phyloP scores from a whole-genome alignment of 345 rosid species.

The Cardamine occulta region DNA sequence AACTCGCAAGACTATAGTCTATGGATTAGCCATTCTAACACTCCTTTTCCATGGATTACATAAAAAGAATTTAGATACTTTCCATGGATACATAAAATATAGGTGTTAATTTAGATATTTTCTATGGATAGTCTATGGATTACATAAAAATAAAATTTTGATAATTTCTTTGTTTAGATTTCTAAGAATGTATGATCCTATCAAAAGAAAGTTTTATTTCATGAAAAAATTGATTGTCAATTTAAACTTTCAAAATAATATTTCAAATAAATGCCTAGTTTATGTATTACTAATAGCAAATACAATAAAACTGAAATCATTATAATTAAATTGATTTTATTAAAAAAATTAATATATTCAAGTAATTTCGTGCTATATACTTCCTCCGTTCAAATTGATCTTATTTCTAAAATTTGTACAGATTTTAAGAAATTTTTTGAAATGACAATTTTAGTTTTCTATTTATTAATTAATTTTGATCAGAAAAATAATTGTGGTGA shows the following conservation, averaged over 20 bases:
- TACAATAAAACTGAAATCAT: neutral
- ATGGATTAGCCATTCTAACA: neutral
- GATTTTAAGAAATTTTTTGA: no score
- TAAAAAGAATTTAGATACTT: neutral
- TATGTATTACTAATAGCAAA: neutral
- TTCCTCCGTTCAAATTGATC: no score
- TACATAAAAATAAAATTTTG: no score
- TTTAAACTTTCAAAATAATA: no score
- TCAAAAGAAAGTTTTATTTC: neutral
- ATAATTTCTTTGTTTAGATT: neutral
- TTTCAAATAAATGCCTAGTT: neutral
- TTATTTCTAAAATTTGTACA: no score
- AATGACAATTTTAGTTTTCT: no score
- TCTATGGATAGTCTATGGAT: no score
- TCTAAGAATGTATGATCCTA: neutral
- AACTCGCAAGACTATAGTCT: conserved; percentile 8
- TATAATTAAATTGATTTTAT: neutral
- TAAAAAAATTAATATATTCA: no score
- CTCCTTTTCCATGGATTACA: neutral
- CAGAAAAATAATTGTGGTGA: no score
- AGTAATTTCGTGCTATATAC: neutral
- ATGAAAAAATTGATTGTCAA: neutral
- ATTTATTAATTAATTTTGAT: no score
- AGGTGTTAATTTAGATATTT: no score
- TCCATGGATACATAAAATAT: neutral